These are phyloP conservation scores for Pseudocercospora vitis DNA, from an alignment of 2,329 filamentous ascomycete genomes.

Conservation along the genomic window DNA sequence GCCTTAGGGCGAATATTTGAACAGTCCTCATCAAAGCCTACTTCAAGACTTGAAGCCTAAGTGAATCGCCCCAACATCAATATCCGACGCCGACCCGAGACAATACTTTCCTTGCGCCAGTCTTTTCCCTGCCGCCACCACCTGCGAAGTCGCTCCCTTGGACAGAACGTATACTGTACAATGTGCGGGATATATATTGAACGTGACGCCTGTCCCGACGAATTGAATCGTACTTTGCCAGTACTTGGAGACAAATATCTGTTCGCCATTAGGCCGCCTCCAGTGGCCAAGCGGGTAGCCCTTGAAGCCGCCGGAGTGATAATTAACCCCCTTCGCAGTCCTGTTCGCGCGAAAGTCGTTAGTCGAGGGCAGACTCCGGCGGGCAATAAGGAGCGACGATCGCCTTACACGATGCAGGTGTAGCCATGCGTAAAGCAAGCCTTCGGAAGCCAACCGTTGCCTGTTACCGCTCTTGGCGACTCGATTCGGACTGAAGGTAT, in stretches of 20 bases:
- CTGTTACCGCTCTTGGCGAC: neutral
- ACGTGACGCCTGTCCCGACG: neutral
- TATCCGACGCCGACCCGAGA: neutral
- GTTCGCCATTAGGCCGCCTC: conserved; percentile 9
- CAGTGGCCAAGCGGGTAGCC: conserved; percentile 1
- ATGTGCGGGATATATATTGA: conserved; percentile 13
- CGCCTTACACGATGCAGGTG: neutral
- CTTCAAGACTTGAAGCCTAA: neutral
- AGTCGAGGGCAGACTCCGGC: neutral
- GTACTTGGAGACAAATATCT: conserved; percentile 14
- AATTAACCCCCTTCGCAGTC: neutral
- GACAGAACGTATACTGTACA: conserved; percentile 7
- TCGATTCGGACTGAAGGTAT: neutral
- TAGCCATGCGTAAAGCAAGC: neutral
- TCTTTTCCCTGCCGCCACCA: neutral
- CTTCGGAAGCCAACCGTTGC: neutral
- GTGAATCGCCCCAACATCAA: neutral
- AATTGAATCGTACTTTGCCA: conserved; percentile 10
- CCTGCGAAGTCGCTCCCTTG: neutral
- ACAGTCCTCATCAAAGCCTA: no score
- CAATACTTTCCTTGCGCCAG: neutral
- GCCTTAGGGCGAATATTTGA: no score
- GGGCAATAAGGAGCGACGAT: neutral
- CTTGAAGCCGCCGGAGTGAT: neutral
- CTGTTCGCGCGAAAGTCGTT: neutral